These are phyloP conservation scores for Boletus tylopilopsis DNA, from an alignment of 768 basidiomycete genomes.

Conservation along the genomic window DNA sequence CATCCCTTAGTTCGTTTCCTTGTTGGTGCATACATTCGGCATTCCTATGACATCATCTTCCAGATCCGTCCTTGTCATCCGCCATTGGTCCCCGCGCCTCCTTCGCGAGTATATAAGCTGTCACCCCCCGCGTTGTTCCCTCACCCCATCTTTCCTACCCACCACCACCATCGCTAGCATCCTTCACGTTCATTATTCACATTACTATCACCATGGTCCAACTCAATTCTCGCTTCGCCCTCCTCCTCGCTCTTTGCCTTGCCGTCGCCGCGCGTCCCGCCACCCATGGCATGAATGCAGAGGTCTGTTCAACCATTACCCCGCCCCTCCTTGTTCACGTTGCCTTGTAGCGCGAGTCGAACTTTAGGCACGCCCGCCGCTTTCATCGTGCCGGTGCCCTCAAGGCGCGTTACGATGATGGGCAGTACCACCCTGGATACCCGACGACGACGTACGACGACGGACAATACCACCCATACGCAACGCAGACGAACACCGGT, in stretches of 20 bases:
- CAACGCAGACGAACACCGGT: too few relatives aligned
- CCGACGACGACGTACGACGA: conserved; percentile 10
- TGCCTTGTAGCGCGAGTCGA: conserved; percentile 5
- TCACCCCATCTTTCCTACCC: conserved; percentile 4
- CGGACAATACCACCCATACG: conserved; percentile 1
- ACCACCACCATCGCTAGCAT: conserved; percentile 12
- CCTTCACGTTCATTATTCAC: conserved; percentile 26
- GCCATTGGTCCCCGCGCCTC: conserved; percentile 6
- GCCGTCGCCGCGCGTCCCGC: conserved; percentile 15
- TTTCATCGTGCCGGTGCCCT: conserved; percentile 9
- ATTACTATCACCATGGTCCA: conserved; percentile 30
- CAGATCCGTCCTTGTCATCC: conserved; percentile 14
- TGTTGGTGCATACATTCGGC: conserved; percentile 1
- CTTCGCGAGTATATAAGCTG: conserved; percentile 21
- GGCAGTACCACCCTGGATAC: conserved; percentile 20
- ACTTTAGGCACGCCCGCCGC: conserved; percentile 10
- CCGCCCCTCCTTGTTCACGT: conserved; percentile 2
- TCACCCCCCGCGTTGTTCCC: not conserved
- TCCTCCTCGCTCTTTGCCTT: conserved; percentile 28
- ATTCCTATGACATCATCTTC: conserved; percentile 15
- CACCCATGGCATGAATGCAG: not conserved
- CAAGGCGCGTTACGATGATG: conserved; percentile 17
- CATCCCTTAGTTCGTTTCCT: not conserved
- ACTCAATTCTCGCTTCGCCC: conserved; percentile 26
- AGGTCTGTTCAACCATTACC: conserved; percentile 6